Evolutionary conservation across 306 rosid species (phyloP).

Genomic region (Gleditsia sinensis): DNA sequence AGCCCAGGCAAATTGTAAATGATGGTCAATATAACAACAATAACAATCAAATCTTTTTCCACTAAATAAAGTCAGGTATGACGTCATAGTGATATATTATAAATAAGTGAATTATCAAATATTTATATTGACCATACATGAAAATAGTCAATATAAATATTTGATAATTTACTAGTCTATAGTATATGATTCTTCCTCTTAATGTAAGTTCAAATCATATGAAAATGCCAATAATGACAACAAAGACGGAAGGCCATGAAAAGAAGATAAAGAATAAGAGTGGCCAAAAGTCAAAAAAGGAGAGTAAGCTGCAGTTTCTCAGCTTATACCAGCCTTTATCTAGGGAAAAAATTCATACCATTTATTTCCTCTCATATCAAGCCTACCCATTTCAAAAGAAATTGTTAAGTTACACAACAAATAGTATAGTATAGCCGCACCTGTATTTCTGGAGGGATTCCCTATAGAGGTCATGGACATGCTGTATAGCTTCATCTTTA

Average conservation of each 20-base stretch:
- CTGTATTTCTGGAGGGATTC: slow-evolving; percentile 72
- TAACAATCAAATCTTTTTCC: no score
- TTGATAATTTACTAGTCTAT: neutral
- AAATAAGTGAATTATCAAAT: no score
- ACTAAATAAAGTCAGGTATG: no score
- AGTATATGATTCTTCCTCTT: slow-evolving; percentile 9
- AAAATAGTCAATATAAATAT: no score
- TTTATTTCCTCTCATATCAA: slow-evolving; percentile 22
- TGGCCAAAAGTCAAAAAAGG: neutral
- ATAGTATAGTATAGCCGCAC: slow-evolving; percentile 40
- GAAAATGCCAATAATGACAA: neutral
- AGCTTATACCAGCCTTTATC: slow-evolving; percentile 11
- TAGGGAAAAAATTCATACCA: neutral
- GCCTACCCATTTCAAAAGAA: slow-evolving; percentile 27
- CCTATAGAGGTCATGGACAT: slow-evolving; percentile 74
- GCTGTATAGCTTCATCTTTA: slow-evolving; percentile 78
- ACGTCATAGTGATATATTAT: no score
- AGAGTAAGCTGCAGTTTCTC: slow-evolving; percentile 22
- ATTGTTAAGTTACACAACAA: slow-evolving; percentile 18
- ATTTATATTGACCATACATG: no score
- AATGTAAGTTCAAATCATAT: slow-evolving; percentile 22
- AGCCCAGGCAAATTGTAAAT: neutral
- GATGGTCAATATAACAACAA: no score
- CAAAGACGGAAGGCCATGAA: neutral
- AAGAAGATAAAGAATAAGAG: slow-evolving; percentile 2